A percentile compares a stretch with the other conserved stretches of the same genome.
Evolutionary conservation across 345 rosid species (phyloP).

Genomic region (Cardiospermum halicacabum): DNA sequence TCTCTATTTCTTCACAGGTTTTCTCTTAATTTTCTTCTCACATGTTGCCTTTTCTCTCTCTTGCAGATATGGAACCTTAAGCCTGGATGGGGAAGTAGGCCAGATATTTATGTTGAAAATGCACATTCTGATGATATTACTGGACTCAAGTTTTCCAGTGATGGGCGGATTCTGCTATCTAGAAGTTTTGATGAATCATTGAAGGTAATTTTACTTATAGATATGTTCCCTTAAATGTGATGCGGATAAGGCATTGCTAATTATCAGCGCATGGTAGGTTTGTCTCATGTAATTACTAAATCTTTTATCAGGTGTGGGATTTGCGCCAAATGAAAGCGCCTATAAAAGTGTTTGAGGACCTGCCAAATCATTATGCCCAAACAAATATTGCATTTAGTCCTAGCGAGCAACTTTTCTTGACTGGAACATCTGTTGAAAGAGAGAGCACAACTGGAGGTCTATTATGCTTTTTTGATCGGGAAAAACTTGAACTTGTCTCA

Average conservation of each 20-base stretch:
- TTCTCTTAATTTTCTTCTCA: neutral
- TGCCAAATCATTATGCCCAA: constrained; percentile 85
- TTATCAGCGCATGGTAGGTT: constrained; percentile 6
- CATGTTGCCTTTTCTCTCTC: constrained; percentile 1
- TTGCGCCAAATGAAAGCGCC: constrained; percentile 73
- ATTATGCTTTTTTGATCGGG: constrained; percentile 78
- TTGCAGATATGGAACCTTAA: constrained; percentile 85
- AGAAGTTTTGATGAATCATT: constrained; percentile 89
- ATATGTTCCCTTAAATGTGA: constrained; percentile 1
- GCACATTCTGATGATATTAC: constrained; percentile 94
- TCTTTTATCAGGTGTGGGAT: constrained; percentile 78
- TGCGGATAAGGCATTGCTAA: constrained; percentile 1
- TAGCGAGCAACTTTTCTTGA: constrained; percentile 75
- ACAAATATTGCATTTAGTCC: constrained; percentile 94
- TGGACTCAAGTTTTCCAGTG: constrained; percentile 82
- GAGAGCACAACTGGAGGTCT: constrained; percentile 80
- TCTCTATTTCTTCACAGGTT: constrained; percentile 1
- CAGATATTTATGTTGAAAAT: constrained; percentile 70
- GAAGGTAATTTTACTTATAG: constrained; percentile 61
- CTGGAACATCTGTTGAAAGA: constrained; percentile 94
- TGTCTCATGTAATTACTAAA: constrained; percentile 14
- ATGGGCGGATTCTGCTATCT: constrained; percentile 65
- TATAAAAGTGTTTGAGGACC: constrained; percentile 79
- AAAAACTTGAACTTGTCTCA: constrained; percentile 85
- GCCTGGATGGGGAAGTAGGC: constrained; percentile 99